Percentiles rank a stretch among this genome's conserved stretches.
Conservation (phyloP, 2,329 filamentous ascomycete genomes). For the Pseudocercospora pini-densiflorae region DNA sequence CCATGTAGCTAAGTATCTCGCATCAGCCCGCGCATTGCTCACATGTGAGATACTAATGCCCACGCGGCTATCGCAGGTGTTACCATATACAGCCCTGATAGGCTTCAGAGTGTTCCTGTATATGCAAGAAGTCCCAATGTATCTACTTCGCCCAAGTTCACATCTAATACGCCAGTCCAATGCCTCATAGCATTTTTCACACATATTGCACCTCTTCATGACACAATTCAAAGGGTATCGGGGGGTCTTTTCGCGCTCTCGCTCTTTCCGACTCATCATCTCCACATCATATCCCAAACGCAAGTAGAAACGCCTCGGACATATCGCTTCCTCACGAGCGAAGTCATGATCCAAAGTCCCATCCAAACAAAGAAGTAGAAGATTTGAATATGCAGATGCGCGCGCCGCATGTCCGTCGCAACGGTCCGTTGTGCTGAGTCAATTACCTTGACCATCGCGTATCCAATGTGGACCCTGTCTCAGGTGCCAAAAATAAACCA, state of each 20-base stretch:
- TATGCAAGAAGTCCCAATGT: conserved; percentile 1
- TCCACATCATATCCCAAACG: background rate
- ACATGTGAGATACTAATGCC: background rate
- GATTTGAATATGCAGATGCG: background rate
- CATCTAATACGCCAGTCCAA: conserved; percentile 4
- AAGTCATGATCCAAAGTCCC: conserved; percentile 1
- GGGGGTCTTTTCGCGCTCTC: conserved; percentile 1
- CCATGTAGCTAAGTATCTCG: background rate
- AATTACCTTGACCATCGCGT: conserved; percentile 1
- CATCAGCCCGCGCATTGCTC: background rate
- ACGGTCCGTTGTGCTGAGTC: background rate
- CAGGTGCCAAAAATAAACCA: conserved; percentile 7
- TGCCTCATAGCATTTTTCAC: conserved; percentile 4
- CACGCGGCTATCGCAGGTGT: background rate
- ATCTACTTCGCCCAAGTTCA: background rate
- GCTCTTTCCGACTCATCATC: background rate
- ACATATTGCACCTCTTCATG: background rate
- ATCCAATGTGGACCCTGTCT: conserved; percentile 10
- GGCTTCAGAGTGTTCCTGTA: background rate
- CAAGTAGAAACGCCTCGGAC: conserved; percentile 2
- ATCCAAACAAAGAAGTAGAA: background rate
- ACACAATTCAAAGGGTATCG: conserved; percentile 15
- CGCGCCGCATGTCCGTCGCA: conserved; percentile 5
- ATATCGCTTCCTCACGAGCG: background rate
- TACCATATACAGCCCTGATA: background rate